Evolutionary conservation across 352 stramenopile species (phyloP).

Genomic region (Aphanomyces invadans): DNA sequence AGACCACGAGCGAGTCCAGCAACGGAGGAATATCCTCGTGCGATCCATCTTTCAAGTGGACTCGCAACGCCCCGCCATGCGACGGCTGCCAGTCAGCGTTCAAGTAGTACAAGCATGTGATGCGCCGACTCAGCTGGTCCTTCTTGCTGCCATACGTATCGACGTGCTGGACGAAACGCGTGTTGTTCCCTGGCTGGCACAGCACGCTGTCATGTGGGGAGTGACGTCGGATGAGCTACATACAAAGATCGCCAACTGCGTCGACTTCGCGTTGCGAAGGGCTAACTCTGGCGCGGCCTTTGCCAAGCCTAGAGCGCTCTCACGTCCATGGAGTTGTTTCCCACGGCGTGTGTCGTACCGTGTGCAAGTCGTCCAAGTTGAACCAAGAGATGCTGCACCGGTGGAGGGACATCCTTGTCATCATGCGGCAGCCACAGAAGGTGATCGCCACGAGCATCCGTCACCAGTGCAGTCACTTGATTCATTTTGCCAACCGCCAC

Average conservation of each 20-base stretch:
- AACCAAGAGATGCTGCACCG: constrained; percentile 40
- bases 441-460: constrained; percentile 45
- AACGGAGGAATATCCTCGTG: constrained; percentile 70
- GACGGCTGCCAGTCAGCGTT: constrained; percentile 58
- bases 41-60: constrained; percentile 38
- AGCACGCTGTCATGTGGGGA: too few species aligned
- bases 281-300: constrained; percentile 42
- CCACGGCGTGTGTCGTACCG: constrained; percentile 26
- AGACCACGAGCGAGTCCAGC: constrained; percentile 86
- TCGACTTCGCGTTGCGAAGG: constrained; percentile 60
- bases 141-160: constrained; percentile 38
- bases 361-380: constrained; percentile 49
- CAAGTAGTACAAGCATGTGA: constrained; percentile 85
- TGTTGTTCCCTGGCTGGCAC: constrained; percentile 50
- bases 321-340: neutral
- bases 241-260: constrained; percentile 72
- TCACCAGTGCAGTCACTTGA: constrained; percentile 36
- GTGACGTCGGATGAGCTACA: too few species aligned
- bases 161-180: constrained; percentile 59
- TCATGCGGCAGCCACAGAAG: constrained; percentile 57
- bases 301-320: constrained; percentile 26
- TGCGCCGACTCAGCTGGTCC: constrained; percentile 36
- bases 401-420: constrained; percentile 25
- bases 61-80: constrained; percentile 55
- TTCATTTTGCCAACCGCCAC: constrained; percentile 23